Evolutionary conservation across 2,329 filamentous ascomycete genomes (phyloP), one percentile per base, ranked within the genome.

Genomic region (Paracoccidioides brasiliensis): DNA sequence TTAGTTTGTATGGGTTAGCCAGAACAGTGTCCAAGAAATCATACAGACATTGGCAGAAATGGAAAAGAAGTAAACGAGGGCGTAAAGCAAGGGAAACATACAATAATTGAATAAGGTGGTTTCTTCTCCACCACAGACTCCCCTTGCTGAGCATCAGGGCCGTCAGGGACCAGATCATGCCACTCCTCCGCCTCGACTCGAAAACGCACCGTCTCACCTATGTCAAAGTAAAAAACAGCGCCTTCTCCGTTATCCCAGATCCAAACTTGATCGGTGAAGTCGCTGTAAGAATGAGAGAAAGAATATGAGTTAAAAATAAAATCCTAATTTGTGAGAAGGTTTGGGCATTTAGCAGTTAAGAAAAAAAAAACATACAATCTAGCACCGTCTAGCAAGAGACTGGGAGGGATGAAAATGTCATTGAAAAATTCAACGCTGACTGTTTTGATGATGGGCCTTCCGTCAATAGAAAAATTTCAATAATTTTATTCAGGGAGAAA

Each of bases 341-440:
- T 49, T 15, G 7, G 3, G 33, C 4, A 15, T 12, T 4, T 3
- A 8, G 3, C 6, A 33, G n/a, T 10, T 3, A 43, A 33, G 6
- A 8, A 12, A 7, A 10, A 6, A 3, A 10, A 35, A 41, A 73
- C 83, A 72, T 72, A 90, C 85, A 88, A 95, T 67, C 81, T 79
- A 32, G 84, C 82, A n/a, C 82, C 83, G 33, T 86, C 81, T 42
- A 90, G 86, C 3, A 95, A 77, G 60, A 88, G 82, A 55, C 83
- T 79, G 40, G 80, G 82, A 0, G 80, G 88, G 59, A 97, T 82
- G 57, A 88, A 85, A 37, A 98, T 89, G 60, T 97, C 90, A 63
- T 91, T 87, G 63, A 96, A 98, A 70, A 98, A 98, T 59, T 95
- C 88, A 3, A 90, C 85, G 51, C 84, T 83, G 57, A 97, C 83